phyloP scores from a whole-genome alignment of 352 stramenopile genomes.

The Pythium chondricola region DNA sequence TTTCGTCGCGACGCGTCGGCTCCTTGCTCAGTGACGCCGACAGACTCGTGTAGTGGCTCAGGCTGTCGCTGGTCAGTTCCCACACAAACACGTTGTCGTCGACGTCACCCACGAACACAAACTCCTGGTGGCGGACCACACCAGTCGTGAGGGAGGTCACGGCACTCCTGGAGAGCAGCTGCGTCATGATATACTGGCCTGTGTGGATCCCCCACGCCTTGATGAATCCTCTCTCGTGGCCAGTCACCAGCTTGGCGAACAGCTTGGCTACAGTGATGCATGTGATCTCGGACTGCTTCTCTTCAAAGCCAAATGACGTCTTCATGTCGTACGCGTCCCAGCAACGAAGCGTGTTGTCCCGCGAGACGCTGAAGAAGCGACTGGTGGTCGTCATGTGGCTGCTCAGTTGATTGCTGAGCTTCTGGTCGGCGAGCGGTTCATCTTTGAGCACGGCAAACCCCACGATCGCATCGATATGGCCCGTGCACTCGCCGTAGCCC shows the following conservation, averaged over 20 bases:
- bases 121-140: constrained; percentile 48
- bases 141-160: constrained; percentile 48
- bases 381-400: constrained; percentile 14
- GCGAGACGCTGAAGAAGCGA: constrained; percentile 57
- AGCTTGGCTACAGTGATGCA: constrained; percentile 42
- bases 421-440: constrained; percentile 5
- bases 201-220: constrained; percentile 66
- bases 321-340: constrained; percentile 74
- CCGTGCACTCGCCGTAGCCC: constrained; percentile 46
- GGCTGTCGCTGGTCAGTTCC: constrained; percentile 38
- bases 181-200: constrained; percentile 31
- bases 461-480: constrained; percentile 46
- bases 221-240: constrained; percentile 42
- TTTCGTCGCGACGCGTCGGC: constrained; percentile 30
- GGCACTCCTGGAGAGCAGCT: constrained; percentile 22
- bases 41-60: constrained; percentile 15
- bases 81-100: constrained; percentile 47
- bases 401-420: background rate
- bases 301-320: constrained; percentile 53
- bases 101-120: constrained; percentile 42
- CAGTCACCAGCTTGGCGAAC: constrained; percentile 53
- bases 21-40: constrained; percentile 13
- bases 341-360: constrained; percentile 68
- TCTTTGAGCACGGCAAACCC: constrained; percentile 32
- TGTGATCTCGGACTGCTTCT: constrained; percentile 57